Percentiles rank a stretch among this genome's conserved stretches.
phyloP scores from a whole-genome alignment of 1,284 basidiomycete genomes.

The Bjerkandera adusta region DNA sequence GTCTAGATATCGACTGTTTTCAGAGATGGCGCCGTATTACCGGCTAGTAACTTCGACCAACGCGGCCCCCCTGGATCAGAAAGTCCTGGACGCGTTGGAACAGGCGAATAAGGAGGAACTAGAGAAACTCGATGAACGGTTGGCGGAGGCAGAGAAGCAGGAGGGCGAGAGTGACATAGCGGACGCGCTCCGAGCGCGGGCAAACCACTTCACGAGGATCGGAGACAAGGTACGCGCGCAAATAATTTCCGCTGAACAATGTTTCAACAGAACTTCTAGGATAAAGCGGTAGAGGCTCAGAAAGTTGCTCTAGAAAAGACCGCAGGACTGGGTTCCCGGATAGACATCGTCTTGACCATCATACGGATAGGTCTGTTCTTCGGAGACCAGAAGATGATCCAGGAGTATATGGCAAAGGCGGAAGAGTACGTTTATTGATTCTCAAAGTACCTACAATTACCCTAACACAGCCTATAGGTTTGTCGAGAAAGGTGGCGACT shows the following conservation, averaged over 20 bases:
- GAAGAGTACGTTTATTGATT: constrained; percentile 75
- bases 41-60: constrained; percentile 49
- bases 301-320: constrained; percentile 90
- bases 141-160: constrained; percentile 87
- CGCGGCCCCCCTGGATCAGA: constrained; percentile 49
- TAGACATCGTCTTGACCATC: constrained; percentile 90
- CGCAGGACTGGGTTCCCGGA: constrained; percentile 88
- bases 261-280: constrained; percentile 38
- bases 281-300: constrained; percentile 76
- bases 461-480: constrained; percentile 53
- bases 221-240: constrained; percentile 77
- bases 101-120: constrained; percentile 78
- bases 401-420: constrained; percentile 74
- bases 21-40: constrained; percentile 87
- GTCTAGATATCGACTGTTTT: background rate
- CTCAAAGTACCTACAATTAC: background rate
- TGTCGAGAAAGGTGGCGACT: constrained; percentile 96
- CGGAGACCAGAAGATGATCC: constrained; percentile 76
- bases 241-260: background rate
- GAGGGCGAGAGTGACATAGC: constrained; percentile 94
- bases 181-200: constrained; percentile 83
- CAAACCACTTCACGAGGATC: constrained; percentile 86
- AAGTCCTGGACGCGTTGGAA: constrained; percentile 69
- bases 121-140: constrained; percentile 72
- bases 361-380: constrained; percentile 94